phyloP scores from a whole-genome alignment of 2,329 filamentous ascomycete genomes.

The Aspergillus fijiensis region DNA sequence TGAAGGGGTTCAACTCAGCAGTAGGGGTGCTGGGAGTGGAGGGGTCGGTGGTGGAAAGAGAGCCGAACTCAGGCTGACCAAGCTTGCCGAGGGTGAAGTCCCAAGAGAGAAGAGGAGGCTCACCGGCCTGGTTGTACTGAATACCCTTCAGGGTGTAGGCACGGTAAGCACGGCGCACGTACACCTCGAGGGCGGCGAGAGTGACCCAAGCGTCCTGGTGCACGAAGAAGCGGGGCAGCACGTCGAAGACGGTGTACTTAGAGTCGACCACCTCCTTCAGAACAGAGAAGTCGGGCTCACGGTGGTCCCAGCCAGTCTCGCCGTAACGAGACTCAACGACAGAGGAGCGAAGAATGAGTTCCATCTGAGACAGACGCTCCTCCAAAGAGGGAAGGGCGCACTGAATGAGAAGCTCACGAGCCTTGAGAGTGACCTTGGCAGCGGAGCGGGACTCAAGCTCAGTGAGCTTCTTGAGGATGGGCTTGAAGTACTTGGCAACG shows the following conservation, averaged over 20 bases:
- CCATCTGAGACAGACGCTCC: conserved; percentile 94
- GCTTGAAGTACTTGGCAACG: conserved; percentile 82
- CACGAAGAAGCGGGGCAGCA: conserved; percentile 90
- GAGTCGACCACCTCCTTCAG: conserved; percentile 99
- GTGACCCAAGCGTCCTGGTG: conserved; percentile 94
- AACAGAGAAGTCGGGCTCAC: conserved; percentile 83
- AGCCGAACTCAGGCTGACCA: conserved; percentile 85
- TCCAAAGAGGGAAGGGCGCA: conserved; percentile 94
- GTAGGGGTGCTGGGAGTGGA: conserved; percentile 79
- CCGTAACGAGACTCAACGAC: conserved; percentile 97
- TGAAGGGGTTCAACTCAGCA: conserved; percentile 62
- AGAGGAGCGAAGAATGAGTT: conserved; percentile 93
- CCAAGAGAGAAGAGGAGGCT: conserved; percentile 81
- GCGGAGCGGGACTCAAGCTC: conserved; percentile 84
- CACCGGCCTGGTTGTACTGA: conserved; percentile 73
- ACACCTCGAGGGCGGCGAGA: conserved; percentile 89
- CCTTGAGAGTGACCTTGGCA: conserved; percentile 95
- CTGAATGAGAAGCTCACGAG: conserved; percentile 94
- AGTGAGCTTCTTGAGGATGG: conserved; percentile 77
- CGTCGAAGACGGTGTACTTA: conserved; percentile 97
- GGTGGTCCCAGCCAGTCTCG: conserved; percentile 94
- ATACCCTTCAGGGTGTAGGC: conserved; percentile 89
- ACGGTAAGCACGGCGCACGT: conserved; percentile 93
- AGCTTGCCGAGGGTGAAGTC: conserved; percentile 94
- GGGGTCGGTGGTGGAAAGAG: conserved; percentile 71